These are phyloP conservation scores for Dichotomopilus funicola DNA, from an alignment of 2,329 filamentous ascomycete species.

Conservation along the genomic window DNA sequence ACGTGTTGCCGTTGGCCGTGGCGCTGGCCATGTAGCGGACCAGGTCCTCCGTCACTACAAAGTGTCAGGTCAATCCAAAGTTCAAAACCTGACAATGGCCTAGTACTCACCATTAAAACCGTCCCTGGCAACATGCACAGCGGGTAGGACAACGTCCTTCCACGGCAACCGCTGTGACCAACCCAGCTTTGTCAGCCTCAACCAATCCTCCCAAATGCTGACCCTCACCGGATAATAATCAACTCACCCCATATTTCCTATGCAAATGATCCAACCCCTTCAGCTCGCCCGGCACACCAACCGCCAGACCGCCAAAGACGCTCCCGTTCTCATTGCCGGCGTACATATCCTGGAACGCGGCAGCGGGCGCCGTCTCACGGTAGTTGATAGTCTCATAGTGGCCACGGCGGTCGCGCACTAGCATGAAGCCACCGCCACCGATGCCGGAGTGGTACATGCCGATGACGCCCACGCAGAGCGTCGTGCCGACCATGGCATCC, in stretches of 20 bases:
- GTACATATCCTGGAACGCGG: constrained; percentile 81
- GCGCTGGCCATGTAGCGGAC: constrained; percentile 63
- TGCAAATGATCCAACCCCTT: constrained; percentile 76
- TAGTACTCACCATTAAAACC: constrained; percentile 52
- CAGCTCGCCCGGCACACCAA: constrained; percentile 67
- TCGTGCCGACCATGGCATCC: constrained; percentile 67
- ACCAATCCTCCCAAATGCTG: no score
- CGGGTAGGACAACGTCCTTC: constrained; percentile 65
- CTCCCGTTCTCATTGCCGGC: constrained; percentile 60
- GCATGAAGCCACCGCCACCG: constrained; percentile 85
- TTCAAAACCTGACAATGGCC: background rate
- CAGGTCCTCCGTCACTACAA: constrained; percentile 62
- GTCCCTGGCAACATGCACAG: constrained; percentile 64
- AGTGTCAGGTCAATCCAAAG: constrained; percentile 20
- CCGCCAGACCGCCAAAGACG: constrained; percentile 64
- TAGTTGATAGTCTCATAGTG: constrained; percentile 84
- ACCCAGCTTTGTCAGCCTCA: no score
- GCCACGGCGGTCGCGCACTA: constrained; percentile 67
- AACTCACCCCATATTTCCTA: constrained; percentile 55
- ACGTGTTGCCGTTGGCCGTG: constrained; percentile 40
- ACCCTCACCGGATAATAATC: background rate
- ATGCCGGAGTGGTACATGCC: constrained; percentile 78
- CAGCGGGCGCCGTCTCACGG: constrained; percentile 77
- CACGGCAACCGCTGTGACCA: constrained; percentile 47
- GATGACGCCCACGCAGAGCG: constrained; percentile 68